Evolutionary conservation across 805 yeast species (phyloP).

Genomic region (Cyberlindnera japonica): DNA sequence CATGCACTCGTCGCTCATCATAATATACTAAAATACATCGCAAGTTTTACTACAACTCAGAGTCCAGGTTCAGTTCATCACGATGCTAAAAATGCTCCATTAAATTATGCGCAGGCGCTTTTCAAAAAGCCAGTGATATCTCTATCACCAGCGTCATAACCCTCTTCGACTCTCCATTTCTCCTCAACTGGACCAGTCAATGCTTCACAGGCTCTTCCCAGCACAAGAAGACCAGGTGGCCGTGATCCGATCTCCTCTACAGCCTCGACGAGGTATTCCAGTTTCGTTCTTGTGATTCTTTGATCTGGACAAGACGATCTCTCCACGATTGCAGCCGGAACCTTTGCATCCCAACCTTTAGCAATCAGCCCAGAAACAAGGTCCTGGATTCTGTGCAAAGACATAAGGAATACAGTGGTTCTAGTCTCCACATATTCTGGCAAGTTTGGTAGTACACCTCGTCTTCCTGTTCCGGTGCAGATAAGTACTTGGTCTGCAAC

Average conservation of each 20-base stretch:
- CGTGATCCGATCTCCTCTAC: slow-evolving; percentile 75
- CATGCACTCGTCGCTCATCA: background rate
- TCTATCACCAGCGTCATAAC: slow-evolving; percentile 26
- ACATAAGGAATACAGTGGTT: slow-evolving; percentile 87
- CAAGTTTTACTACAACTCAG: too few relatives aligned
- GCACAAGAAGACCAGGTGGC: slow-evolving; percentile 87
- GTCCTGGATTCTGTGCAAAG: slow-evolving; percentile 63
- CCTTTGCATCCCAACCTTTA: slow-evolving; percentile 60
- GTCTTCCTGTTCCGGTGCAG: slow-evolving; percentile 92
- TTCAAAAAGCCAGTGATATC: background rate
- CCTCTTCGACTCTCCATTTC: slow-evolving; percentile 35
- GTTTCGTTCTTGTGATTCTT: slow-evolving; percentile 70
- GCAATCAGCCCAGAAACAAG: slow-evolving; percentile 51
- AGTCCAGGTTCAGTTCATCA: too few relatives aligned
- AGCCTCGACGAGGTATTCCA: slow-evolving; percentile 65
- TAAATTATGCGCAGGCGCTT: background rate
- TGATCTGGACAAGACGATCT: slow-evolving; percentile 94
- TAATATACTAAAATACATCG: too few relatives aligned
- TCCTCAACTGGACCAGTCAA: slow-evolving; percentile 22
- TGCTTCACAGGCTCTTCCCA: slow-evolving; percentile 74
- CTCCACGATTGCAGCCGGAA: slow-evolving; percentile 85
- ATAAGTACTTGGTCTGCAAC: slow-evolving; percentile 89
- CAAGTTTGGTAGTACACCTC: slow-evolving; percentile 72
- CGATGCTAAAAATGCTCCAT: too few relatives aligned
- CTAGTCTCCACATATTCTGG: slow-evolving; percentile 72